These are phyloP conservation scores for Bruguiera parviflora DNA, from an alignment of 345 rosid species.

Conservation along the genomic window DNA sequence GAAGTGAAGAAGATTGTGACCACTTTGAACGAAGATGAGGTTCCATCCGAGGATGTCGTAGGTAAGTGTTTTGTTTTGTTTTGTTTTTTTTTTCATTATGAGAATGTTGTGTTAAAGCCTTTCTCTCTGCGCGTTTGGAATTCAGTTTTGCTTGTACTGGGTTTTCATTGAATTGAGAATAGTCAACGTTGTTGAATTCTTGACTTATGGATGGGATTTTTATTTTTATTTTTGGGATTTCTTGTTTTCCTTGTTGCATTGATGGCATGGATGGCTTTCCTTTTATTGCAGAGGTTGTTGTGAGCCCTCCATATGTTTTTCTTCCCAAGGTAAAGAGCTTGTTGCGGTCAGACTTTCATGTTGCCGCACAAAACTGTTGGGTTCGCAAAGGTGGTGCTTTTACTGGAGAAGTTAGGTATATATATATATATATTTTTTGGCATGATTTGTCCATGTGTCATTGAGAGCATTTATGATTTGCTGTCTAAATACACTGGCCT, in stretches of 20 bases:
- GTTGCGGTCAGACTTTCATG: slow-evolving; percentile 50
- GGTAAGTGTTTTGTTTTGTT: slow-evolving; percentile 28
- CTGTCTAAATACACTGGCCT: neutral
- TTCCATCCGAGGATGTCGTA: slow-evolving; percentile 58
- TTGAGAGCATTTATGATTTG: neutral
- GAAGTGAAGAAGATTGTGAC: slow-evolving; percentile 68
- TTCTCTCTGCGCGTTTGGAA: neutral
- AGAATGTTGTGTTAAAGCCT: neutral
- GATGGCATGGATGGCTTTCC: neutral
- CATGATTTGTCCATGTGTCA: neutral
- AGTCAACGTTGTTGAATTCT: neutral
- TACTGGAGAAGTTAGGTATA: slow-evolving; percentile 63
- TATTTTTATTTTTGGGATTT: neutral
- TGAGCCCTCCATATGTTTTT: slow-evolving; percentile 67
- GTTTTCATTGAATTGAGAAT: no score
- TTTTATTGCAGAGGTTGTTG: slow-evolving; percentile 54
- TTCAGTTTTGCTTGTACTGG: neutral
- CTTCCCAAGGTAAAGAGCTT: slow-evolving; percentile 43
- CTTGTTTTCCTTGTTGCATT: neutral
- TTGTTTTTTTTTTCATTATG: neutral
- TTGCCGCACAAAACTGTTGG: slow-evolving; percentile 71
- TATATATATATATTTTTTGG: neutral
- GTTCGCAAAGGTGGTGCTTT: slow-evolving; percentile 67
- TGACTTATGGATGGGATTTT: neutral
- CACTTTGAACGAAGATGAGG: slow-evolving; percentile 53